phyloP scores from a whole-genome alignment of 139 green algal species.

The Coccomyxa sp. region DNA sequence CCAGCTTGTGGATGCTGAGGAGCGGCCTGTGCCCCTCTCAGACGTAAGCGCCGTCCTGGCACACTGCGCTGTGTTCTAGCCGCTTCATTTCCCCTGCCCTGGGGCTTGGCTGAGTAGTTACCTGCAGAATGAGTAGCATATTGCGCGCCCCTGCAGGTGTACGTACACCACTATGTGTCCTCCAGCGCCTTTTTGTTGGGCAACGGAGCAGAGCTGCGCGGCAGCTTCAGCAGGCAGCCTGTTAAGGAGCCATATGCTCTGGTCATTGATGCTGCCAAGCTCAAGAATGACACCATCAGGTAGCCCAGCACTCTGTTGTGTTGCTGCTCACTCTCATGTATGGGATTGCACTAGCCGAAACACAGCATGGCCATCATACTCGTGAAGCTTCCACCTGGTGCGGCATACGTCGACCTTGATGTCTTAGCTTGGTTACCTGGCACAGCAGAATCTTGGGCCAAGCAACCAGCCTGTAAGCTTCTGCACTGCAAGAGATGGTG shows the following conservation, averaged over 20 bases:
- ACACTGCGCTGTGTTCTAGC: background rate
- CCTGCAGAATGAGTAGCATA: too few relatives aligned
- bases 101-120: too few relatives aligned
- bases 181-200: background rate
- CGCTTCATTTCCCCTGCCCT: background rate
- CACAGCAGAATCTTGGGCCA: too few relatives aligned
- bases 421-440: too few relatives aligned
- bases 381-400: too few relatives aligned
- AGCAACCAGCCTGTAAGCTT: too few relatives aligned
- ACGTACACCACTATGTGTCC: constrained; percentile 3
- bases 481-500: too few relatives aligned
- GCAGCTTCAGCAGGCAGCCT: background rate
- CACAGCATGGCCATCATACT: too few relatives aligned
- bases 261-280: background rate
- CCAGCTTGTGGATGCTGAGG: background rate
- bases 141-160: background rate
- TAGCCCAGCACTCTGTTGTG: too few relatives aligned
- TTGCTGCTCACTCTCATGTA: too few relatives aligned
- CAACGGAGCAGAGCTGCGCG: constrained; percentile 8
- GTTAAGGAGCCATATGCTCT: background rate
- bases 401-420: too few relatives aligned
- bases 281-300: background rate
- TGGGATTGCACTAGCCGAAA: too few relatives aligned
- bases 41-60: background rate
- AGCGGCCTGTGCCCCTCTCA: constrained; percentile 7